These are phyloP conservation scores for Tricholoma sp. DNA, from an alignment of 768 basidiomycete species.

Conservation along the genomic window DNA sequence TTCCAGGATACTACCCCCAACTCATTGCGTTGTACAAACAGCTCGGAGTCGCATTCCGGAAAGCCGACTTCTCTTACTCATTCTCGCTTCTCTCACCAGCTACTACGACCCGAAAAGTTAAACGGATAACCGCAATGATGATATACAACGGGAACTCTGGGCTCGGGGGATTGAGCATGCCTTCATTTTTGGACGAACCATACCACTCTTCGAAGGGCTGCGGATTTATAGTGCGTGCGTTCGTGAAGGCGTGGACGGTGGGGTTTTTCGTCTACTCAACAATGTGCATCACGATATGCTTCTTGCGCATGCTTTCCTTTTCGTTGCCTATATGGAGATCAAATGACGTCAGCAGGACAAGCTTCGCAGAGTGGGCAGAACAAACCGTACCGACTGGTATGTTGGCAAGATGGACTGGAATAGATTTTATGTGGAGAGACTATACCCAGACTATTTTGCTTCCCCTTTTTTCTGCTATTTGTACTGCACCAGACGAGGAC, in stretches of 20 bases:
- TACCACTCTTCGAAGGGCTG: constrained; percentile 16
- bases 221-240: constrained; percentile 9
- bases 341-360: constrained; percentile 24
- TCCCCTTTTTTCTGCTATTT: constrained; percentile 69
- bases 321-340: constrained; percentile 40
- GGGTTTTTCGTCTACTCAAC: constrained; percentile 39
- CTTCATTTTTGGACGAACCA: constrained; percentile 28
- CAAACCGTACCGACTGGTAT: constrained; percentile 35
- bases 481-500: constrained; percentile 55
- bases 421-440: constrained; percentile 46
- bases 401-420: constrained; percentile 36
- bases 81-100: constrained; percentile 48
- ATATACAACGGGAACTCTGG: constrained; percentile 67
- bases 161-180: constrained; percentile 46
- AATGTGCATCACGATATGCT: constrained; percentile 39
- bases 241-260: constrained; percentile 23
- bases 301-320: constrained; percentile 36
- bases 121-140: constrained; percentile 41
- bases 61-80: constrained; percentile 63
- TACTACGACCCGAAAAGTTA: constrained; percentile 14
- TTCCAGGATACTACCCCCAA: constrained; percentile 64
- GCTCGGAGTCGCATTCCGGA: constrained; percentile 52
- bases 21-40: constrained; percentile 62
- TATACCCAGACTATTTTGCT: constrained; percentile 53
- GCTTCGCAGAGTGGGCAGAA: constrained; percentile 46